Evolutionary conservation across 2,329 filamentous ascomycete genomes (phyloP).

Genomic region (Thelonectria olida): DNA sequence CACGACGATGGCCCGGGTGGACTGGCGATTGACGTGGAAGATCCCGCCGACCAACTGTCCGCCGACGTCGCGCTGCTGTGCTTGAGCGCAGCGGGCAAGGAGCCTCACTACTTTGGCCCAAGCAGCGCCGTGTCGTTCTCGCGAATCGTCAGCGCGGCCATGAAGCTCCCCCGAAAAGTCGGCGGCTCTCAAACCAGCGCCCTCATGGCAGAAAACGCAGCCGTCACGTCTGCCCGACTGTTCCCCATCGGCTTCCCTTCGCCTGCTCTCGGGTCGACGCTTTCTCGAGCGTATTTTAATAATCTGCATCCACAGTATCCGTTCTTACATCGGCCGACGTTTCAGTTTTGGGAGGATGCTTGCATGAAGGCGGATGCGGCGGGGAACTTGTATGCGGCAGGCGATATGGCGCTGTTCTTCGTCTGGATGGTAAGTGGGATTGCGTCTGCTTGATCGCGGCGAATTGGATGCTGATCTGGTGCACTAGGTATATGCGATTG

Average conservation of each 20-base stretch:
- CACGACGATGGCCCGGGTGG: background rate
- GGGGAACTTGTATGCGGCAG: constrained; percentile 22
- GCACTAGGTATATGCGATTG: constrained; percentile 25
- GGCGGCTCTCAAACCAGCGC: constrained; percentile 21
- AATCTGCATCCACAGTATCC: constrained; percentile 30
- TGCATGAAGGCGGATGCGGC: constrained; percentile 26
- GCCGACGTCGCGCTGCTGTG: constrained; percentile 27
- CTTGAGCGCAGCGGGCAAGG: constrained; percentile 25
- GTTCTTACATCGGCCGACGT: constrained; percentile 24
- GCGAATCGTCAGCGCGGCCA: constrained; percentile 26
- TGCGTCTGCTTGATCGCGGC: background rate
- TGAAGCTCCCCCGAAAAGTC: constrained; percentile 26
- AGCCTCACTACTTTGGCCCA: constrained; percentile 31
- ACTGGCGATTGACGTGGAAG: constrained; percentile 13
- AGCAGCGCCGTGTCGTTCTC: constrained; percentile 30
- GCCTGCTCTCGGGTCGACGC: constrained; percentile 11
- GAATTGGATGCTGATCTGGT: background rate
- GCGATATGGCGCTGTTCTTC: constrained; percentile 28
- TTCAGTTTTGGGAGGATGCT: constrained; percentile 28
- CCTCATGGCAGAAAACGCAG: constrained; percentile 12
- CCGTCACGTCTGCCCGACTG: constrained; percentile 1
- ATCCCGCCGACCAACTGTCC: constrained; percentile 25
- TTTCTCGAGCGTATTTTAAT: constrained; percentile 26
- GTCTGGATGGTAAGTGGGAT: constrained; percentile 32
- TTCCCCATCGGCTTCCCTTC: constrained; percentile 26